These are phyloP conservation scores for Sarcocystis neurona DNA, from an alignment of 169 alveolate species.

Conservation along the genomic window DNA sequence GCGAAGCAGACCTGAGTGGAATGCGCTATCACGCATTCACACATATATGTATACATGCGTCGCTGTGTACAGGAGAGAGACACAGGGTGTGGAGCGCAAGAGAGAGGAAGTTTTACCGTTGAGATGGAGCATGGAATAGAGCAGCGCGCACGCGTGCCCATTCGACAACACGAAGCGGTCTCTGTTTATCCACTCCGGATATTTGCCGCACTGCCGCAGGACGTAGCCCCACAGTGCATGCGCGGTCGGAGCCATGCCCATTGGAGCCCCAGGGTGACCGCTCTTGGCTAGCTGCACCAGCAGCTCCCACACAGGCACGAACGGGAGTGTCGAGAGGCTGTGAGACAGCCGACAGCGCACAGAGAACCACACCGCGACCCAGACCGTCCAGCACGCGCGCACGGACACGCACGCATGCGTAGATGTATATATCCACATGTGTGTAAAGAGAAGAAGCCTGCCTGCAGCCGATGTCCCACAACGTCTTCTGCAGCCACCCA, in stretches of 20 bases:
- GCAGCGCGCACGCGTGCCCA: constrained; percentile 82
- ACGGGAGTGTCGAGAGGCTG: neutral
- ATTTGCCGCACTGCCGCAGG: constrained; percentile 71
- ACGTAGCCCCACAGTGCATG: constrained; percentile 78
- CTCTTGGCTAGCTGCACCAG: constrained; percentile 73
- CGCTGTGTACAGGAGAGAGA: neutral
- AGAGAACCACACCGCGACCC: neutral
- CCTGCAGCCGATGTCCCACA: neutral
- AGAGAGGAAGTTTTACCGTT: constrained; percentile 54
- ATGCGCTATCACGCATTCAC: too few relatives aligned
- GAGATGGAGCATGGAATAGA: constrained; percentile 79
- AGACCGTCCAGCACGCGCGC: neutral
- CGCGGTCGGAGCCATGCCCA: constrained; percentile 84
- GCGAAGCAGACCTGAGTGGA: too few relatives aligned
- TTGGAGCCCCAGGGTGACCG: constrained; percentile 87
- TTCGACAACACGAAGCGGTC: constrained; percentile 80
- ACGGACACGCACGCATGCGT: neutral
- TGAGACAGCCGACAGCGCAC: neutral
- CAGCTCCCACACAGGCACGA: neutral
- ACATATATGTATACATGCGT: neutral
- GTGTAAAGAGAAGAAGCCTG: neutral
- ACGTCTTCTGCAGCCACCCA: too few relatives aligned
- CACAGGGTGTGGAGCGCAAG: neutral
- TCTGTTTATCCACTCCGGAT: constrained; percentile 79
- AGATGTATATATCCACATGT: neutral